Evolutionary conservation across 2,329 filamentous ascomycete species (phyloP), one percentile per base, ranked within the genome.

Genomic region (Cladosporium sp.): DNA sequence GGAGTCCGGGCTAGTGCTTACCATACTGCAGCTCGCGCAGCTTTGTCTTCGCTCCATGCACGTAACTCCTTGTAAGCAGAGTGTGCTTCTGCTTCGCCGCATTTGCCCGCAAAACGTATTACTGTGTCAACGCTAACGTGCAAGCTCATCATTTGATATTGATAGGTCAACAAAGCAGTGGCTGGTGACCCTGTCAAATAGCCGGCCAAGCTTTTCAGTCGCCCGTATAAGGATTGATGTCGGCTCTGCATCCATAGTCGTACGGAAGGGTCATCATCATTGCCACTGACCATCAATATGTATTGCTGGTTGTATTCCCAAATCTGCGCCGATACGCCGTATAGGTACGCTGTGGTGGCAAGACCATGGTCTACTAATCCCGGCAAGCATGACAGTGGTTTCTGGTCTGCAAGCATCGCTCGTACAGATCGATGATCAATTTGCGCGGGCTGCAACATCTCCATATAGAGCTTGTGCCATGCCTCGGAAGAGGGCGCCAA

Each of bases 191-290:
- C 37, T 36, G 51, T 38, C 11, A 55, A 30, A 22, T 42, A 49
- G 11, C 25, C 22, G 11, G 17, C 37, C 14, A 49, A 14, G 28
- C 15, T 50, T 47, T 52, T 63, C 42, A 66, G 55, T 25, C 61
- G 60, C 28, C 64, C 36, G 11, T 42, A 58, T 19, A 58, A 39
- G 15, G 47, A 51, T 37, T 51, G 58, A 19, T 65, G 66, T 15
- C 61, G 60, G 19, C 54, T 59, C 43, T 67, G 64, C 25, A 68
- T 42, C 62, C 64, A 65, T 14, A 66, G 57, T 15, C 58, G 61
- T 2, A 62, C 42, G 3, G 61, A 63, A 6, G 61, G 55, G 25
- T 64, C 63, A 17, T 58, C 43, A 15, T 49, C 55, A 6, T 47
- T 37, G n/a, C 37, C 20, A 6, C 51, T 57, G 6, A 59, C 52